These are phyloP conservation scores for Microbotryum lychnidis-dioicae DNA, from an alignment of 1,284 basidiomycete species.

Conservation along the genomic window DNA sequence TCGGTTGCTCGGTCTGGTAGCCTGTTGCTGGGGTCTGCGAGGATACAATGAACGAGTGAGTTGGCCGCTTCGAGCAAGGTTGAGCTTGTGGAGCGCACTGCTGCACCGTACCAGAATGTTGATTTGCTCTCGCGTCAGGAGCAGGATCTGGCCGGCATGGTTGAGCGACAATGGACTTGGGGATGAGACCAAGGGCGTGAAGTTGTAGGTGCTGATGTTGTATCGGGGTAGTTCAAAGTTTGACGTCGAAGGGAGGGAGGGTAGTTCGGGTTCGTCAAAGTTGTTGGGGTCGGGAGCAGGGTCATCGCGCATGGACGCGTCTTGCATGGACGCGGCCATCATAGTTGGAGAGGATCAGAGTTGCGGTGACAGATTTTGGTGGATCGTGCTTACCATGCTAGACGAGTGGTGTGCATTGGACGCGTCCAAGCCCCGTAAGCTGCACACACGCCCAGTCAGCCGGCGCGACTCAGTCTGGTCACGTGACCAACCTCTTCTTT, in stretches of 20 bases:
- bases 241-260: not conserved
- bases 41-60: not conserved
- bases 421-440: no score
- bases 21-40: not conserved
- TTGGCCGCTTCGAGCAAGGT: not conserved
- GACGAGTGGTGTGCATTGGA: no score
- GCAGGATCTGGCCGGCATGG: slow-evolving; percentile 16
- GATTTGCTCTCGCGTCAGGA: slow-evolving; percentile 17
- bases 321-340: not conserved
- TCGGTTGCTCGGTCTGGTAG: not conserved
- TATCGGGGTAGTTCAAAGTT: not conserved
- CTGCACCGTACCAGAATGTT: slow-evolving; percentile 15
- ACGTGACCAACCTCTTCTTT: no score
- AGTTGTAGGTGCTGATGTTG: not conserved
- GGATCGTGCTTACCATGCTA: no score
- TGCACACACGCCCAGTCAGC: no score
- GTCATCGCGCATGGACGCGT: not conserved
- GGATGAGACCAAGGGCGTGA: not conserved
- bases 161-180: slow-evolving; percentile 1
- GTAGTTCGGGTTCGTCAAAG: not conserved
- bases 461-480: no score
- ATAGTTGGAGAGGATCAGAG: not conserved
- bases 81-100: no score
- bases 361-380: no score
- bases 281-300: not conserved